A percentile compares a stretch with the other conserved stretches of the same genome.
Conservation (phyloP, 495 filamentous ascomycete species). For the Hypoxylon perforatum region DNA sequence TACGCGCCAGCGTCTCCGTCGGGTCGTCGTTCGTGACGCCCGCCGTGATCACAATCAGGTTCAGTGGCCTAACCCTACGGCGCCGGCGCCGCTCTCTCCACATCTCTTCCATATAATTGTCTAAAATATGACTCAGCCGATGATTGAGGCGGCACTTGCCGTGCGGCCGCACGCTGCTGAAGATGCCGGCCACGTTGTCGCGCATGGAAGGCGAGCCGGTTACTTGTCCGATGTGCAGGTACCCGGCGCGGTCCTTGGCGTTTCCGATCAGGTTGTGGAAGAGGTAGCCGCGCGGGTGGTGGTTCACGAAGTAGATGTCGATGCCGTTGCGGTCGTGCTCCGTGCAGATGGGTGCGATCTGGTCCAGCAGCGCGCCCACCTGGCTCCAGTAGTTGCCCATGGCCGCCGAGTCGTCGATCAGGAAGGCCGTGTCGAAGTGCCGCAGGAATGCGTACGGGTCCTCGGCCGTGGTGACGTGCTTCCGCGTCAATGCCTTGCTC, state of each 20-base stretch:
- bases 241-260: constrained; percentile 61
- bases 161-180: constrained; percentile 46
- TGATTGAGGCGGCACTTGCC: constrained; percentile 61
- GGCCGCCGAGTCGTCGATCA: constrained; percentile 88
- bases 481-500: constrained; percentile 8
- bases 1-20: constrained; percentile 71
- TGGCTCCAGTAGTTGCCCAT: constrained; percentile 84
- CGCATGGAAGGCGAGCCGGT: constrained; percentile 67
- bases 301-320: constrained; percentile 87
- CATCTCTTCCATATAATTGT: constrained; percentile 62
- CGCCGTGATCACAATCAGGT: constrained; percentile 88
- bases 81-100: constrained; percentile 40
- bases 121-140: constrained; percentile 72
- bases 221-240: constrained; percentile 69
- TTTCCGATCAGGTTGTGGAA: constrained; percentile 48
- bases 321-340: constrained; percentile 80
- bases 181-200: constrained; percentile 65
- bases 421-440: constrained; percentile 84
- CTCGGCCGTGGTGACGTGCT: constrained; percentile 40
- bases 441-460: constrained; percentile 81
- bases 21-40: constrained; percentile 80
- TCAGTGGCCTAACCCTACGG: constrained; percentile 72
- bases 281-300: constrained; percentile 47
- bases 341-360: constrained; percentile 81
- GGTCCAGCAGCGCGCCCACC: constrained; percentile 71